Base-by-base conservation (phyloP, 495 filamentous ascomycete species). In the Penicillium odoratum region DNA sequence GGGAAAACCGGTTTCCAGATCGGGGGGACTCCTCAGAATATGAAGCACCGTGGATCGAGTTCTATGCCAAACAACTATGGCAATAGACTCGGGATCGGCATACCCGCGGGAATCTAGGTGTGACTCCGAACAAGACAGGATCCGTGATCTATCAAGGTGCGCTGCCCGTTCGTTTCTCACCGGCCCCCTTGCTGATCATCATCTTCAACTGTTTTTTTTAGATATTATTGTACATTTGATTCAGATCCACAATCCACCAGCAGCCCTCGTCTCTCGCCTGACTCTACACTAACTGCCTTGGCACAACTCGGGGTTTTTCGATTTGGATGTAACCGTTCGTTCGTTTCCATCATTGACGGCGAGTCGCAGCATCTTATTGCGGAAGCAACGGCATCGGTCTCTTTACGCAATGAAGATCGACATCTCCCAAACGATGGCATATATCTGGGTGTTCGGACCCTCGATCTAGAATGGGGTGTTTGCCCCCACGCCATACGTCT, bases 271-370 rank as follows among this genome's bases (percentile, higher is more conserved):
- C 55, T 67, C 7, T 80, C 80, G 15, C 65, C 70, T 10, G 87
- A 90, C 60, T 80, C 82, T 8, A 79, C 81, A 38, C 74, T 90
- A 5, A 85, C 82, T 0, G 84, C 83, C 1, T 79, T 89, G 59
- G 80, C 85, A n/a, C 86, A 89, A 63, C 70, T 89, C 26, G 85
- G 81, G 0, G 73, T 81, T 18, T 73, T 81, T 40, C 77, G 81
- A 7, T 68, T 88, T 48, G 71, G 78, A 30, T 75, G 74, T 36
- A 76, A 77, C 36, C 83, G 85, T 7, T 74, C 71, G 18, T 75
- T 87, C 58, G 77, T 88, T 13, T 85, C 81, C 3, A 74, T 89
- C 42, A 83, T 87, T 57, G 85, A 85, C 60, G 72, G 75, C 28
- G 74, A 78, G 4, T 70, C 74, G 36, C 81, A 85, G 60, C 83